Percentiles rank a stretch among this genome's conserved stretches.
phyloP scores from a whole-genome alignment of 2,329 filamentous ascomycete species.

The Sarocladium brachiariae region DNA sequence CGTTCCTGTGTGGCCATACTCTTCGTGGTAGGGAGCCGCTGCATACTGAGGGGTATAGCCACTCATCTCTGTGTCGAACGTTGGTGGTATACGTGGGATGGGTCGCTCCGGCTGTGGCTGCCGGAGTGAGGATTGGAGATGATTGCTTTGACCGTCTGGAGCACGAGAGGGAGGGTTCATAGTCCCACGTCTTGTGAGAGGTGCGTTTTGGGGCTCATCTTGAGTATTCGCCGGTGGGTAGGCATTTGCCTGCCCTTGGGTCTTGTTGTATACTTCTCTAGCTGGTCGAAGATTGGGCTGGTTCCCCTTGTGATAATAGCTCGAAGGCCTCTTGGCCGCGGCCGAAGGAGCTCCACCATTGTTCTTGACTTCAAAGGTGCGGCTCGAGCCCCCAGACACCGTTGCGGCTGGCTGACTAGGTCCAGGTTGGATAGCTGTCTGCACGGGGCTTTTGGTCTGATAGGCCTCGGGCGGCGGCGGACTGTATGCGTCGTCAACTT shows the following conservation, averaged over 20 bases:
- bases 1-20: neutral
- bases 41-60: neutral
- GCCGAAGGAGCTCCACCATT: neutral
- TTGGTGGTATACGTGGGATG: too few relatives aligned
- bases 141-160: neutral
- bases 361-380: neutral
- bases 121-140: neutral
- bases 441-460: slow-evolving; percentile 1
- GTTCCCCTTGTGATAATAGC: slow-evolving; percentile 8
- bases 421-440: neutral
- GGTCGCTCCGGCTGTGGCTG: too few relatives aligned
- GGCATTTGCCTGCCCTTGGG: slow-evolving; percentile 5
- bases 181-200: neutral
- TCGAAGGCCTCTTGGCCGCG: neutral
- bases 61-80: too few relatives aligned
- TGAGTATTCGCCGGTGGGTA: neutral
- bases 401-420: neutral
- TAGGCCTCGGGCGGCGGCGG: slow-evolving; percentile 6
- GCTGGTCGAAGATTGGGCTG: slow-evolving; percentile 21
- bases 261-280: slow-evolving; percentile 24
- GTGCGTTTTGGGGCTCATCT: neutral
- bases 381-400: neutral
- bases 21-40: neutral
- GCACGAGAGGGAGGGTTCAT: too few relatives aligned
- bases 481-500: neutral